Conservation (phyloP, 805 yeast species). For the Saturnispora quitensis region DNA sequence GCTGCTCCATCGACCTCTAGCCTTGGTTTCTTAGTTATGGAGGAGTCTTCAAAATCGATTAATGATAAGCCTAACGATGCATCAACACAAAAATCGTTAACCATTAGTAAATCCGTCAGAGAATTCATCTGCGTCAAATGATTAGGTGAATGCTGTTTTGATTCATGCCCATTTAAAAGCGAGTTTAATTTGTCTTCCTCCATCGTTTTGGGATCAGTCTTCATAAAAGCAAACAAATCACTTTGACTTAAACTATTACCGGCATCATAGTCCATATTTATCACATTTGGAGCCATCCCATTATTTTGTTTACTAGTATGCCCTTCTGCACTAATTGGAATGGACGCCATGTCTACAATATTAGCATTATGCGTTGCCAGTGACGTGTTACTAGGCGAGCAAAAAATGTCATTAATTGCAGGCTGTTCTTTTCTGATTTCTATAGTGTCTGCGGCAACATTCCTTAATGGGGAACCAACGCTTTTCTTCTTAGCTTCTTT, state of each 20-base stretch:
- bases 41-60: constrained; percentile 36
- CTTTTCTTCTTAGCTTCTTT: constrained; percentile 17
- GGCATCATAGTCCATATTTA: not conserved
- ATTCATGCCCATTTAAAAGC: constrained; percentile 7
- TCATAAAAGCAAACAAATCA: constrained; percentile 11
- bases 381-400: constrained; percentile 8
- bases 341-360: not conserved
- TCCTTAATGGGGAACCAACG: constrained; percentile 19
- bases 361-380: not conserved
- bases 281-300: not conserved
- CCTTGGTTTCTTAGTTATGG: constrained; percentile 7
- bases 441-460: constrained; percentile 1
- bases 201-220: constrained; percentile 10
- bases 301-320: not conserved
- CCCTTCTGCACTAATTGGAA: not conserved
- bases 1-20: not conserved
- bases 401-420: constrained; percentile 28
- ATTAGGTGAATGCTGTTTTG: not conserved
- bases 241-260: constrained; percentile 6
- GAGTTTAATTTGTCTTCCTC: constrained; percentile 14
- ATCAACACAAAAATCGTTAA: constrained; percentile 65
- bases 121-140: constrained; percentile 14
- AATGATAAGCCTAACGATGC: constrained; percentile 71
- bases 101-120: constrained; percentile 25
- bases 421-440: constrained; percentile 3